Conservation (phyloP, 495 filamentous ascomycete genomes). For the Podospora sp. region DNA sequence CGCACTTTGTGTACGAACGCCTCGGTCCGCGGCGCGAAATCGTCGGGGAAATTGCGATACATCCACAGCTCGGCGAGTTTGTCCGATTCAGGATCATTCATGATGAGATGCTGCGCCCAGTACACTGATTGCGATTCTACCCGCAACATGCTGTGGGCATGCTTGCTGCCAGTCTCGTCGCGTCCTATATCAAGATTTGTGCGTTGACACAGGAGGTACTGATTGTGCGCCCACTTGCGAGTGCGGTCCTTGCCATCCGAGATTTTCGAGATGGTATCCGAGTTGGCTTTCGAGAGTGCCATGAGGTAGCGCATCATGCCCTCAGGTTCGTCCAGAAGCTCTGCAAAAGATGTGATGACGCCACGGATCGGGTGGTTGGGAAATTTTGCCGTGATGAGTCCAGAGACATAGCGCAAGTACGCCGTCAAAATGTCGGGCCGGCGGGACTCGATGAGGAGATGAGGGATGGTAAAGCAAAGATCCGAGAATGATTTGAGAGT, state of each 20-base stretch:
- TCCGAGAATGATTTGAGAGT: constrained; percentile 36
- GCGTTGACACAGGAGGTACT: constrained; percentile 32
- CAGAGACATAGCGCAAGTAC: constrained; percentile 31
- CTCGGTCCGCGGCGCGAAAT: constrained; percentile 24
- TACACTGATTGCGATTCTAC: constrained; percentile 33
- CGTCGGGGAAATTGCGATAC: constrained; percentile 18
- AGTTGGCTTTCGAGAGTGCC: constrained; percentile 29
- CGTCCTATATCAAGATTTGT: constrained; percentile 9
- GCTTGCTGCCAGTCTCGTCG: background rate
- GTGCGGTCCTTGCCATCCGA: constrained; percentile 26
- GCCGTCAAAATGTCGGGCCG: constrained; percentile 29
- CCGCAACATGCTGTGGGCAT: constrained; percentile 33
- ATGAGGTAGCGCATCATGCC: constrained; percentile 34
- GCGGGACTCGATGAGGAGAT: constrained; percentile 30
- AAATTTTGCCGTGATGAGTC: constrained; percentile 26
- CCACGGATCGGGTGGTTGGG: constrained; percentile 32
- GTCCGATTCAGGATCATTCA: constrained; percentile 27
- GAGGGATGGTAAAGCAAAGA: constrained; percentile 35
- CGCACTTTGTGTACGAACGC: constrained; percentile 9
- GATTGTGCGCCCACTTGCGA: constrained; percentile 31
- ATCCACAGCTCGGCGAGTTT: constrained; percentile 30
- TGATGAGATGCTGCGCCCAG: constrained; percentile 36
- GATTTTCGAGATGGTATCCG: constrained; percentile 20
- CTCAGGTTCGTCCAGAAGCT: constrained; percentile 27
- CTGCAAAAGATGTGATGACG: constrained; percentile 26